These are phyloP conservation scores for Cryptococcus sp. DNA, from an alignment of 1,284 basidiomycete genomes.

Conservation along the genomic window DNA sequence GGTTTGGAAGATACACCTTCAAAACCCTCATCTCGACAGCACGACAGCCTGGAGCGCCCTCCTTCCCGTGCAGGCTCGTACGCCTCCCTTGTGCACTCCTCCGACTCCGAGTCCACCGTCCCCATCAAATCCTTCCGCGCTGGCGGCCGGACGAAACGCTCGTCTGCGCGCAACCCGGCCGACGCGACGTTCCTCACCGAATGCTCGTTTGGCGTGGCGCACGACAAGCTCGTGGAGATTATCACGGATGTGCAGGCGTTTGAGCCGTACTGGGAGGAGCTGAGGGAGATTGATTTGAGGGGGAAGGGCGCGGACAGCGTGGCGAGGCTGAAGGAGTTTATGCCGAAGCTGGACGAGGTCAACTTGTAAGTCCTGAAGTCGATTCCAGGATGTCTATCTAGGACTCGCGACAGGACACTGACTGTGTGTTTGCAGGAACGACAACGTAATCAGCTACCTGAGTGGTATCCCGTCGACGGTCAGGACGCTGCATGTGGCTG, in stretches of 20 bases:
- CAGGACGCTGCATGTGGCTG: constrained; percentile 73
- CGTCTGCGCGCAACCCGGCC: constrained; percentile 26
- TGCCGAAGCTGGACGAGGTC: constrained; percentile 77
- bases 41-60: constrained; percentile 7
- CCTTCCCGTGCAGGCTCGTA: constrained; percentile 2
- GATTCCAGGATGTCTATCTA: too few species aligned
- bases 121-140: constrained; percentile 24
- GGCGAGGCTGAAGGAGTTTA: constrained; percentile 86
- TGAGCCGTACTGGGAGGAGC: constrained; percentile 87
- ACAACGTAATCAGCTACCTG: constrained; percentile 78
- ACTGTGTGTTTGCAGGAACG: constrained; percentile 58
- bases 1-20: constrained; percentile 59
- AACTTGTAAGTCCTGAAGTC: constrained; percentile 67
- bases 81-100: constrained; percentile 7
- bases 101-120: constrained; percentile 16
- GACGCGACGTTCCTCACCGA: constrained; percentile 83
- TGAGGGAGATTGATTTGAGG: constrained; percentile 73
- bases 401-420: background rate
- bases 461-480: constrained; percentile 76
- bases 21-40: constrained; percentile 53
- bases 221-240: constrained; percentile 82
- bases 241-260: constrained; percentile 95
- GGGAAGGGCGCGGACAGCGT: constrained; percentile 80
- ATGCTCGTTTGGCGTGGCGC: constrained; percentile 89
- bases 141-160: constrained; percentile 7